phyloP scores from a whole-genome alignment of 768 basidiomycete species.

The Arthromyces matolae region DNA sequence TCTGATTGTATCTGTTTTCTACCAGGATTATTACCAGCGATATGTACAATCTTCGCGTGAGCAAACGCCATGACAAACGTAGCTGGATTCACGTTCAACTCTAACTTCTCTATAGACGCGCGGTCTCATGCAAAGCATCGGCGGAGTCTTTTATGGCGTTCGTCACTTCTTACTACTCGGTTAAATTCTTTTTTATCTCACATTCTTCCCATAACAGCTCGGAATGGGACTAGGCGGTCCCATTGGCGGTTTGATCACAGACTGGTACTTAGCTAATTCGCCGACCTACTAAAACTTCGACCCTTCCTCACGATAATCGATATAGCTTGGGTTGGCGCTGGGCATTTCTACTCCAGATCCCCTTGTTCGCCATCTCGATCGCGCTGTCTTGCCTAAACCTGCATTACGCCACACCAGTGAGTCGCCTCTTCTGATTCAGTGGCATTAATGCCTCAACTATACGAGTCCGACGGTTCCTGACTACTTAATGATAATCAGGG shows the following conservation, averaged over 20 bases:
- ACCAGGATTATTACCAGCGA: constrained; percentile 78
- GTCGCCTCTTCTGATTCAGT: too few relatives aligned
- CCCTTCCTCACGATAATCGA: background rate
- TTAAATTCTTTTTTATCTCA: too few relatives aligned
- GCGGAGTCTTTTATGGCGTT: constrained; percentile 70
- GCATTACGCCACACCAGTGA: constrained; percentile 61
- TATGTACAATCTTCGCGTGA: constrained; percentile 71
- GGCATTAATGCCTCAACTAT: background rate
- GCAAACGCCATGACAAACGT: too few relatives aligned
- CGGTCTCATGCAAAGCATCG: constrained; percentile 67
- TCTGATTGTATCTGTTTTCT: too few relatives aligned
- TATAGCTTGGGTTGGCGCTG: constrained; percentile 73
- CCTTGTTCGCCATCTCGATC: constrained; percentile 60
- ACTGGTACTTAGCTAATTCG: constrained; percentile 39
- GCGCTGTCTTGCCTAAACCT: constrained; percentile 54
- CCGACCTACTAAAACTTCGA: background rate
- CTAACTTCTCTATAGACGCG: constrained; percentile 41
- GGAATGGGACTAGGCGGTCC: constrained; percentile 77
- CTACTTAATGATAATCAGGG: constrained; percentile 38
- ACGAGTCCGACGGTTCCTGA: too few relatives aligned
- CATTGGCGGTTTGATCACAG: constrained; percentile 65
- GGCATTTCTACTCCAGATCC: constrained; percentile 74
- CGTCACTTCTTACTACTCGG: constrained; percentile 18
- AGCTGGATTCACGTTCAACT: too few relatives aligned
- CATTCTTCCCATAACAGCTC: constrained; percentile 48